Conservation (phyloP, 2,329 filamentous ascomycete genomes). For the Fusarium xylarioides region DNA sequence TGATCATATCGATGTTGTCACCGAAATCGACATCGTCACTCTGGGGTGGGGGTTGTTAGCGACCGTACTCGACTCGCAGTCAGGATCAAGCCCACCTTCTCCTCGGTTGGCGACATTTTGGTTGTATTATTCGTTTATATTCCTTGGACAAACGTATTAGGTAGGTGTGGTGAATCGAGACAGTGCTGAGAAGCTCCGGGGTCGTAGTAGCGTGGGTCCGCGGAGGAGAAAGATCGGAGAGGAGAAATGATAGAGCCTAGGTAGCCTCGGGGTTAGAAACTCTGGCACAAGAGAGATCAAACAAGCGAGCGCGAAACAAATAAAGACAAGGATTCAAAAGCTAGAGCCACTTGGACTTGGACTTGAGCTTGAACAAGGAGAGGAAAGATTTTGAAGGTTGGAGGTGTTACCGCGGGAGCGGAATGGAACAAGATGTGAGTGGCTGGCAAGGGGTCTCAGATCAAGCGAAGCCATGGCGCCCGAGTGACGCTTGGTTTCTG, state of each 20-base stretch:
- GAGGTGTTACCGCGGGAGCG: slow-evolving; percentile 23
- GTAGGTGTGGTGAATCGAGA: slow-evolving; percentile 5
- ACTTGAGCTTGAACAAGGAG: background rate
- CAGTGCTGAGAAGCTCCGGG: slow-evolving; percentile 16
- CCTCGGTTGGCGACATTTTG: slow-evolving; percentile 46
- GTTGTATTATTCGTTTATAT: slow-evolving; percentile 21
- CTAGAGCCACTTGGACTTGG: slow-evolving; percentile 4
- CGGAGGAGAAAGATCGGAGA: slow-evolving; percentile 6
- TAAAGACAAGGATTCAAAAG: slow-evolving; percentile 8
- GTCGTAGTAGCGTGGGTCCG: slow-evolving; percentile 18
- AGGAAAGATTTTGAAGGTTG: slow-evolving; percentile 16
- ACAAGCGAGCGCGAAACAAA: slow-evolving; percentile 6
- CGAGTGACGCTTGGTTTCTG: slow-evolving; percentile 28
- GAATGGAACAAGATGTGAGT: slow-evolving; percentile 30
- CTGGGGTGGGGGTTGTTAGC: slow-evolving; percentile 31
- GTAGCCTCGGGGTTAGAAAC: slow-evolving; percentile 25
- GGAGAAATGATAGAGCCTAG: slow-evolving; percentile 11
- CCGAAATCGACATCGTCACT: slow-evolving; percentile 67
- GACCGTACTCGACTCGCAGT: background rate
- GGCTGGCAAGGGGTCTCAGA: slow-evolving; percentile 31
- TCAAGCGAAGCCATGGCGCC: slow-evolving; percentile 28
- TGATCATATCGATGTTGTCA: slow-evolving; percentile 79
- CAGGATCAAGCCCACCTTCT: slow-evolving; percentile 44
- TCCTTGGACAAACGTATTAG: slow-evolving; percentile 13
- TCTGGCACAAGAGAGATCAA: background rate